Conservation (phyloP, 2,329 filamentous ascomycete genomes). For the Graphilbum ipis-grandicollis region DNA sequence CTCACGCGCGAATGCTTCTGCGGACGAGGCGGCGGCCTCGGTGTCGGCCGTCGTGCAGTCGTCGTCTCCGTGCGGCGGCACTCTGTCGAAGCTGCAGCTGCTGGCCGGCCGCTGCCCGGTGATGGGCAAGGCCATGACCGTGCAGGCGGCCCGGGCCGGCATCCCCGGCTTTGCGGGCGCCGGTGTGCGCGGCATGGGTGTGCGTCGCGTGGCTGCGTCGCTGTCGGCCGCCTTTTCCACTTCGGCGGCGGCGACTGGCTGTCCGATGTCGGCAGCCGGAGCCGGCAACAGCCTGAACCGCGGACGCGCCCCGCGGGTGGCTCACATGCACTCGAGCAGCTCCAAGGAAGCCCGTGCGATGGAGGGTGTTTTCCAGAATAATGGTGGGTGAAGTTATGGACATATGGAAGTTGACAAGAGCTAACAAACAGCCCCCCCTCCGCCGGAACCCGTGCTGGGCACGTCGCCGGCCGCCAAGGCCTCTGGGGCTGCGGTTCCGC, state of each 20-base stretch:
- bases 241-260: neutral
- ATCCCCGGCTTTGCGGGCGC: conserved; percentile 12
- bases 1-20: conserved; percentile 27
- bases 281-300: conserved; percentile 10
- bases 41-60: neutral
- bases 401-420: neutral
- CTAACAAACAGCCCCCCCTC: conserved; percentile 17
- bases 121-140: conserved; percentile 93
- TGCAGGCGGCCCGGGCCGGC: conserved; percentile 48
- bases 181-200: conserved; percentile 6
- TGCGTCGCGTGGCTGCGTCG: conserved; percentile 7
- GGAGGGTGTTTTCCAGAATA: conserved; percentile 38
- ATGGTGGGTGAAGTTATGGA: conserved; percentile 21
- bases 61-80: conserved; percentile 63
- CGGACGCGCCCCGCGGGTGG: conserved; percentile 20
- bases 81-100: conserved; percentile 93
- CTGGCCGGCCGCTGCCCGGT: conserved; percentile 90
- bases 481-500: conserved; percentile 9
- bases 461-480: conserved; percentile 4
- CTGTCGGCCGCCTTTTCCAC: conserved; percentile 8
- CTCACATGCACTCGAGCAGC: conserved; percentile 66
- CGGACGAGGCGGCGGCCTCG: conserved; percentile 21
- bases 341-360: conserved; percentile 64
- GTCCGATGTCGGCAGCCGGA: no score
- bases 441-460: conserved; percentile 3